A percentile compares a stretch with the other conserved stretches of the same genome.
Conservation (phyloP, 225 moss, liverwort and hornwort genomes). For the Rhytidiadelphus loreus region DNA sequence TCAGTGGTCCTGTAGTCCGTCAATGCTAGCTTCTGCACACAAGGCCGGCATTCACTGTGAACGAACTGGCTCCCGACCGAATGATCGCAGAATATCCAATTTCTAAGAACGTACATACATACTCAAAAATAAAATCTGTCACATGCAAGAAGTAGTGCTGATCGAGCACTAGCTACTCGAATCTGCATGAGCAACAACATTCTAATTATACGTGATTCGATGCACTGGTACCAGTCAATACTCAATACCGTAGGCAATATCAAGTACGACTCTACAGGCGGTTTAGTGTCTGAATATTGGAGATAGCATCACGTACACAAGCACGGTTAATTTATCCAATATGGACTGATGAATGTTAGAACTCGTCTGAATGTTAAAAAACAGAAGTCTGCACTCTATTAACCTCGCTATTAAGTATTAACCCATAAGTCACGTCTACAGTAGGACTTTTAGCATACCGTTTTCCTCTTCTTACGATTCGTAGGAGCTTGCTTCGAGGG, state of each 20-base stretch:
- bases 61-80: background rate
- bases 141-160: background rate
- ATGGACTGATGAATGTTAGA: too few relatives aligned
- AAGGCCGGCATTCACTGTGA: background rate
- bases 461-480: too few relatives aligned
- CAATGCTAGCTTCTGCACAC: background rate
- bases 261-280: background rate
- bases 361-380: too few relatives aligned
- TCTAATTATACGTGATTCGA: background rate
- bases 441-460: too few relatives aligned
- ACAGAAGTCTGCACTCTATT: too few relatives aligned
- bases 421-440: too few relatives aligned
- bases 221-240: background rate
- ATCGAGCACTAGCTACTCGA: background rate
- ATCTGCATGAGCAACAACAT: background rate
- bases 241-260: background rate
- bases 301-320: background rate
- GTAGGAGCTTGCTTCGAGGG: background rate
- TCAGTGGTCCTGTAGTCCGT: background rate
- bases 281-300: background rate
- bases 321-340: background rate
- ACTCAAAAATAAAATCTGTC: background rate
- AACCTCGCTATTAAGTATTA: too few relatives aligned
- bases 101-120: background rate
- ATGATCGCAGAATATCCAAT: background rate